phyloP scores from a whole-genome alignment of 225 moss, liverwort and hornwort genomes.

The Climacium dendroides region DNA sequence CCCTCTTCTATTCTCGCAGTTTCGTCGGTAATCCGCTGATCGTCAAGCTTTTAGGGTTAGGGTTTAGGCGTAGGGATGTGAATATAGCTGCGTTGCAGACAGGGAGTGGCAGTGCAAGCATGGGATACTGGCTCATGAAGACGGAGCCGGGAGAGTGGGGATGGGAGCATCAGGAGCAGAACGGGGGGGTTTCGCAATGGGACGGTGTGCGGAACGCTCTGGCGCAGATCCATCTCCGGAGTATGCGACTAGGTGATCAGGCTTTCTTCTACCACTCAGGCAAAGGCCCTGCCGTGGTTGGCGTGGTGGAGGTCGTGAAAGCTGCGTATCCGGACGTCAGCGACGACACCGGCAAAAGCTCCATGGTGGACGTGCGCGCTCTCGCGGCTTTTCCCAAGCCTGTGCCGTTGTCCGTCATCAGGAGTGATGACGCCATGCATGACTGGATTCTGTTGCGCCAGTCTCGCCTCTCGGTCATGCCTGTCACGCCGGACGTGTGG shows the following conservation, averaged over 20 bases:
- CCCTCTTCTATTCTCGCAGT: not conserved
- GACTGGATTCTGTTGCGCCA: slow-evolving; percentile 72
- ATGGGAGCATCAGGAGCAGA: slow-evolving; percentile 66
- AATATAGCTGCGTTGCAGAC: not conserved
- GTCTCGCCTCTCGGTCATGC: slow-evolving; percentile 77
- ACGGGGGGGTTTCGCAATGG: slow-evolving; percentile 63
- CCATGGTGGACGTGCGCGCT: slow-evolving; percentile 73
- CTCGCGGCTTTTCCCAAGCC: slow-evolving; percentile 37
- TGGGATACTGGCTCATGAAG: slow-evolving; percentile 73
- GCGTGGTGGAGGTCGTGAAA: slow-evolving; percentile 61
- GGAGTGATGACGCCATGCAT: slow-evolving; percentile 24
- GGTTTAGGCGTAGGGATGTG: not conserved
- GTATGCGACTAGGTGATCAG: slow-evolving; percentile 58
- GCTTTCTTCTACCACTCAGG: slow-evolving; percentile 91
- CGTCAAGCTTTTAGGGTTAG: not conserved
- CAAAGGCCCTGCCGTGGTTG: slow-evolving; percentile 56
- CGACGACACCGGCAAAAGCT: slow-evolving; percentile 59
- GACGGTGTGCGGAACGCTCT: slow-evolving; percentile 72
- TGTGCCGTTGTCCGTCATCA: slow-evolving; percentile 57
- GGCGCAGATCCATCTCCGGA: slow-evolving; percentile 62
- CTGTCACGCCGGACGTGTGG: slow-evolving; percentile 59
- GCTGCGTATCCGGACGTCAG: slow-evolving; percentile 61
- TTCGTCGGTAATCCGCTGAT: not conserved
- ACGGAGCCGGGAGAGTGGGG: slow-evolving; percentile 81
- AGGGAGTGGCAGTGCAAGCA: not conserved